Percentiles rank a stretch among this genome's conserved stretches.
Evolutionary conservation across 2,329 filamentous ascomycete genomes (phyloP).

Genomic region (Cercospora nicotianae): DNA sequence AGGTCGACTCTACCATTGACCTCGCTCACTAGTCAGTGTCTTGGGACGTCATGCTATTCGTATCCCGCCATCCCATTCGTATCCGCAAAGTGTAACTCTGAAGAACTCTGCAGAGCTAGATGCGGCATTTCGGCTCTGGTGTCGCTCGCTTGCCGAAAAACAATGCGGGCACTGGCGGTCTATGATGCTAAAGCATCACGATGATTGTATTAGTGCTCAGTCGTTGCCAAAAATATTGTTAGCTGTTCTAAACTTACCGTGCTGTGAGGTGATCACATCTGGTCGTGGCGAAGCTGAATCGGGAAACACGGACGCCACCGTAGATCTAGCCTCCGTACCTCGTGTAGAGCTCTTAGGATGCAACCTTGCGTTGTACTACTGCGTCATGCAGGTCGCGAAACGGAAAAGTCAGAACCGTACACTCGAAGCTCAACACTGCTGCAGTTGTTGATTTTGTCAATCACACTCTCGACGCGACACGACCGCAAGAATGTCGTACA

Average conservation of each 20-base stretch:
- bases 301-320: slow-evolving; percentile 3
- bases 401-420: background rate
- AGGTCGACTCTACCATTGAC: background rate
- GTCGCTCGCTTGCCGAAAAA: background rate
- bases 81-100: background rate
- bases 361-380: background rate
- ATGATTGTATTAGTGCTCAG: background rate
- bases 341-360: slow-evolving; percentile 10
- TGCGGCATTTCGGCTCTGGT: background rate
- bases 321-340: slow-evolving; percentile 5
- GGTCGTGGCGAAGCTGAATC: slow-evolving; percentile 1
- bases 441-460: background rate
- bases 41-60: slow-evolving; percentile 6
- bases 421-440: background rate
- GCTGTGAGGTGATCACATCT: background rate
- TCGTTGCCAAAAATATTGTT: background rate
- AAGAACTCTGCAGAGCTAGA: background rate
- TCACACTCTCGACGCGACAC: background rate
- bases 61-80: background rate
- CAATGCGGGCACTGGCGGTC: background rate
- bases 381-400: background rate
- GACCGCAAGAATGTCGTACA: slow-evolving; percentile 13
- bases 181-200: background rate
- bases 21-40: background rate
- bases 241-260: background rate